Percentiles rank a stretch among this genome's conserved stretches.
Evolutionary conservation across 2,329 filamentous ascomycete genomes (phyloP).

Genomic region (Xylaria sp.): DNA sequence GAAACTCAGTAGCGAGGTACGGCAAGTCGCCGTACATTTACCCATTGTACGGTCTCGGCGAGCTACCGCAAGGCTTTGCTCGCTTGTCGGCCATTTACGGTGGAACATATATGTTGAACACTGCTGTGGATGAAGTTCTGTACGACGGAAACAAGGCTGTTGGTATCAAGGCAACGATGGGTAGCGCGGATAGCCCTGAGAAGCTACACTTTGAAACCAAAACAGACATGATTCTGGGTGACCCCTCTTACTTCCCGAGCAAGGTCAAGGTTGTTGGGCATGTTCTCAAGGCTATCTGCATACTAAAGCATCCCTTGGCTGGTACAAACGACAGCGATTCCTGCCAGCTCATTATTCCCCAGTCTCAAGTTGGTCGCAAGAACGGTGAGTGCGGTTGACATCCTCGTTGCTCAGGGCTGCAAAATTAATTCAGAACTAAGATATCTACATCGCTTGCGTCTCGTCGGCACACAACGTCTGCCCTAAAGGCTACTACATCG

Average conservation of each 20-base stretch:
- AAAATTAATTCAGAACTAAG: conserved; percentile 38
- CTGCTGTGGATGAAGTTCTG: conserved; percentile 86
- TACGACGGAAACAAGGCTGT: conserved; percentile 88
- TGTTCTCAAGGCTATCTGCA: conserved; percentile 95
- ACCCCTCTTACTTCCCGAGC: conserved; percentile 94
- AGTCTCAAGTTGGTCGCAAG: conserved; percentile 96
- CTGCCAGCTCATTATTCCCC: conserved; percentile 94
- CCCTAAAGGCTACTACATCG: conserved; percentile 98
- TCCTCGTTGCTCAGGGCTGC: background rate
- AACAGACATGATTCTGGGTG: conserved; percentile 93
- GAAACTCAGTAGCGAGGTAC: conserved; percentile 96
- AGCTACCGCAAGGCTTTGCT: conserved; percentile 97
- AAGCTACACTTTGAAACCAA: conserved; percentile 94
- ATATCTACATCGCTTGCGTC: conserved; percentile 94
- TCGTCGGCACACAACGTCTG: conserved; percentile 97
- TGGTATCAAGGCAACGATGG: conserved; percentile 98
- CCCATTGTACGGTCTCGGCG: conserved; percentile 95
- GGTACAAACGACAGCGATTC: conserved; percentile 92
- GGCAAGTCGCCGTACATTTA: conserved; percentile 99
- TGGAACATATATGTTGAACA: conserved; percentile 99
- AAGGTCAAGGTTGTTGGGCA: conserved; percentile 91
- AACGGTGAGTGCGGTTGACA: conserved; percentile 72
- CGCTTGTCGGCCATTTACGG: conserved; percentile 98
- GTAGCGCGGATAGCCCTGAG: conserved; percentile 75
- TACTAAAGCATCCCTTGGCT: conserved; percentile 92